A percentile compares a stretch with the other conserved stretches of the same genome.
These are phyloP conservation scores for Boeremia exigua DNA, from an alignment of 2,329 filamentous ascomycete species.

Conservation along the genomic window DNA sequence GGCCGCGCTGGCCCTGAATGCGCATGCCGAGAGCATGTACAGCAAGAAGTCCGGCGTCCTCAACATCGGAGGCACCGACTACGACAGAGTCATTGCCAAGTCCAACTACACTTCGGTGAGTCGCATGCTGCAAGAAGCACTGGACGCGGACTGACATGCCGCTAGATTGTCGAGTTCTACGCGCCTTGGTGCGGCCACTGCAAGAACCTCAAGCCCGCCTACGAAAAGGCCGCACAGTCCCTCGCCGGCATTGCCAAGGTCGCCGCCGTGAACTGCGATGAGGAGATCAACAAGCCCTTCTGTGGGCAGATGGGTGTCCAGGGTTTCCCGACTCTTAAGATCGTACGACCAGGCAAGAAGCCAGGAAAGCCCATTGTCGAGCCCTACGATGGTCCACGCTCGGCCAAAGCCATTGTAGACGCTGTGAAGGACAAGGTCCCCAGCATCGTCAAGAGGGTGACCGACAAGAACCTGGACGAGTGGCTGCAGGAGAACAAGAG, in stretches of 20 bases:
- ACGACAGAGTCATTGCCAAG: conserved; percentile 80
- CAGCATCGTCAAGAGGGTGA: conserved; percentile 84
- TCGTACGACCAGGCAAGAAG: conserved; percentile 84
- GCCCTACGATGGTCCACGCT: conserved; percentile 86
- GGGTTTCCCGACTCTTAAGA: conserved; percentile 96
- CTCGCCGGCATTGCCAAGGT: conserved; percentile 94
- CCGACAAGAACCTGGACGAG: conserved; percentile 76
- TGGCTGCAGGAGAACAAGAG: conserved; percentile 74
- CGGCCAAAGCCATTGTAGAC: conserved; percentile 85
- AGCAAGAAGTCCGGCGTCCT: conserved; percentile 85
- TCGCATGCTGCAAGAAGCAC: conserved; percentile 8
- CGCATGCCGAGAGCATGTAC: conserved; percentile 76
- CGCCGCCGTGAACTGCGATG: conserved; percentile 92
- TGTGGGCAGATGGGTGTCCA: conserved; percentile 86
- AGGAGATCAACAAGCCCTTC: conserved; percentile 86
- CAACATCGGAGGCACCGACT: conserved; percentile 79
- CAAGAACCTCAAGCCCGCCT: conserved; percentile 92
- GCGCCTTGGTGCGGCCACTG: conserved; percentile 98
- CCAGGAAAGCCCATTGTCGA: conserved; percentile 79
- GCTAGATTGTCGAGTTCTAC: conserved; percentile 70
- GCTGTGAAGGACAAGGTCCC: conserved; percentile 86
- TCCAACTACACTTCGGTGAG: conserved; percentile 91
- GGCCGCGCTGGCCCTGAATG: conserved; percentile 70
- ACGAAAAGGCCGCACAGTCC: conserved; percentile 89
- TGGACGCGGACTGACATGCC: background rate